Evolutionary conservation across 257 asterid genomes (phyloP), one percentile per base, ranked within the genome.

Genomic region (Pogostemon cablin): DNA sequence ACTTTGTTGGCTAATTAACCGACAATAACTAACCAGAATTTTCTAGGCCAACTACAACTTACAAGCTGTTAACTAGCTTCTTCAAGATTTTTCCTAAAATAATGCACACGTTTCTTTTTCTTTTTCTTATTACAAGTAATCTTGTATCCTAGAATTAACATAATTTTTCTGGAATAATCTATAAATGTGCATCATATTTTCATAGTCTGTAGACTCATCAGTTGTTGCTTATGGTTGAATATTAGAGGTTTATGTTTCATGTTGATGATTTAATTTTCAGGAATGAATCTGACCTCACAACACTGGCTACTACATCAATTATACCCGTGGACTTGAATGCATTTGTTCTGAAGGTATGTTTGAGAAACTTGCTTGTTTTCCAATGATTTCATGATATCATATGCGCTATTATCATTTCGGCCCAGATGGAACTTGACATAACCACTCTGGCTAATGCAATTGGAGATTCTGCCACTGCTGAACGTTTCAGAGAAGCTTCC

Each of bases 261-360:
- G 15, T n/a, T 32, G 38, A 35, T 25, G 20, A 2, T 63, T 35
- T 57, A 20, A 71, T 58, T 62, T 72, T 54, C 80, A 93, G 99
- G 82, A 76, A 91, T 7, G 90, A 44, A 54, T 78, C 90, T 43
- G 95, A 89, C 77, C 86, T 89, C 17, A 62, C 99, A 38, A 87
- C 99, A 50, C 67, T 88, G 63, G 85, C 90, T 8, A 84, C 93
- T 35, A 85, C 98, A 37, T 85, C 81, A 64, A 63, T 95, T 70
- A 34, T 95, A 48, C 98, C 97, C 3, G 99, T 91, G 68, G 99
- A 95, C 84, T 80, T 91, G 87, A 95, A 95, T 74, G 87, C 87
- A 15, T 82, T 85, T 79, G 71, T 95, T 77, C 86, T 95, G 34
- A 95, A 95, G 90, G 98, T 87, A 70, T 62, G 12, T 59, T 15